Conservation (phyloP, 2,329 filamentous ascomycete genomes). For the Xylaria sp. region DNA sequence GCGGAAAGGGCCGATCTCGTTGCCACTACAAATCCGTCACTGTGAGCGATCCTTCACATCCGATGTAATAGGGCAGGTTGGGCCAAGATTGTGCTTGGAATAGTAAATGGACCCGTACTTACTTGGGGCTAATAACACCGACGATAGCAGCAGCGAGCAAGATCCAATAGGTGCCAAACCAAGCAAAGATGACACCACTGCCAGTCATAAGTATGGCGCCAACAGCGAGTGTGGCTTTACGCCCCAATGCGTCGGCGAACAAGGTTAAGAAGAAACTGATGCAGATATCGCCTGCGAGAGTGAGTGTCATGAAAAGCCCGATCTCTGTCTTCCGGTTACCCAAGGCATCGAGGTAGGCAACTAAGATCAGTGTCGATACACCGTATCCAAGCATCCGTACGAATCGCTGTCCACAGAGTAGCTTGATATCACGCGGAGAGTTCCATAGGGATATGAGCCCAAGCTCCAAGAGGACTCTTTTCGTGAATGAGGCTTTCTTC, state of each 20-base stretch:
- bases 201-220: constrained; percentile 66
- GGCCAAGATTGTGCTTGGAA: background rate
- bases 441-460: constrained; percentile 56
- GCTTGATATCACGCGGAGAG: constrained; percentile 61
- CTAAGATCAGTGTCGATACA: constrained; percentile 65
- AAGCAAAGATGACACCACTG: constrained; percentile 66
- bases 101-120: constrained; percentile 11
- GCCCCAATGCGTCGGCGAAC: constrained; percentile 67
- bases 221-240: constrained; percentile 62
- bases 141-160: constrained; percentile 66
- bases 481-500: background rate
- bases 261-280: constrained; percentile 69
- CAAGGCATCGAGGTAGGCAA: constrained; percentile 63
- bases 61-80: too few relatives aligned
- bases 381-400: constrained; percentile 73
- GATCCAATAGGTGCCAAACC: constrained; percentile 65
- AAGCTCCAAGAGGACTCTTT: constrained; percentile 49
- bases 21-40: constrained; percentile 57
- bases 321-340: constrained; percentile 61
- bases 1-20: constrained; percentile 71
- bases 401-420: constrained; percentile 68
- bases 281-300: constrained; percentile 66
- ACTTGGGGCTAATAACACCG: constrained; percentile 70
- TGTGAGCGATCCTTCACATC: background rate
- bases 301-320: constrained; percentile 74